Evolutionary conservation across 2,329 filamentous ascomycete genomes (phyloP).

Genomic region (Diaporthe vexans): DNA sequence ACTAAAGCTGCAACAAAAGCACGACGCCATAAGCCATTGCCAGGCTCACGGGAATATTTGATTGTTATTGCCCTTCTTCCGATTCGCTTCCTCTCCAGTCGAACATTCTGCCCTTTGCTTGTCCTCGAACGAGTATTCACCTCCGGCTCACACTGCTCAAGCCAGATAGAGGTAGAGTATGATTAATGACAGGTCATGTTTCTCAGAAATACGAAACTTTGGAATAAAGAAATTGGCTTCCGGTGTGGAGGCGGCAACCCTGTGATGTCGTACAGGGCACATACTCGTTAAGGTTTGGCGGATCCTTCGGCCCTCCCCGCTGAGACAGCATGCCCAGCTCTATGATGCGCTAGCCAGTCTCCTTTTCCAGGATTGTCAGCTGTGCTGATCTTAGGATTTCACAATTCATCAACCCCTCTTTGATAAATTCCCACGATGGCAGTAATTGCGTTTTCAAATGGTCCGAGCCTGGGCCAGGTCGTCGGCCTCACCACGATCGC

Average conservation of each 20-base stretch:
- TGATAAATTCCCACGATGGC: neutral
- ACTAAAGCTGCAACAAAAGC: too few relatives aligned
- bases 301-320: neutral
- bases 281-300: neutral
- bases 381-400: neutral
- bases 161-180: too few relatives aligned
- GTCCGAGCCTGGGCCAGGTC: neutral
- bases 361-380: neutral
- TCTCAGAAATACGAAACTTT: neutral
- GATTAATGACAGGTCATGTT: neutral
- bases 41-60: too few relatives aligned
- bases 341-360: neutral
- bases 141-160: too few relatives aligned
- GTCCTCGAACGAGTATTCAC: too few relatives aligned
- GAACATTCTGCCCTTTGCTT: too few relatives aligned
- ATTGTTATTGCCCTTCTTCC: too few relatives aligned
- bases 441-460: neutral
- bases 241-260: neutral
- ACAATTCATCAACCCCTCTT: neutral
- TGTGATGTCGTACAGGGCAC: neutral
- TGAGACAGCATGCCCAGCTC: neutral
- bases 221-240: neutral
- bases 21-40: too few relatives aligned
- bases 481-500: conserved; percentile 4
- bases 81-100: too few relatives aligned